These are phyloP conservation scores for Malus sylvestris DNA, from an alignment of 306 rosid genomes.

Conservation along the genomic window DNA sequence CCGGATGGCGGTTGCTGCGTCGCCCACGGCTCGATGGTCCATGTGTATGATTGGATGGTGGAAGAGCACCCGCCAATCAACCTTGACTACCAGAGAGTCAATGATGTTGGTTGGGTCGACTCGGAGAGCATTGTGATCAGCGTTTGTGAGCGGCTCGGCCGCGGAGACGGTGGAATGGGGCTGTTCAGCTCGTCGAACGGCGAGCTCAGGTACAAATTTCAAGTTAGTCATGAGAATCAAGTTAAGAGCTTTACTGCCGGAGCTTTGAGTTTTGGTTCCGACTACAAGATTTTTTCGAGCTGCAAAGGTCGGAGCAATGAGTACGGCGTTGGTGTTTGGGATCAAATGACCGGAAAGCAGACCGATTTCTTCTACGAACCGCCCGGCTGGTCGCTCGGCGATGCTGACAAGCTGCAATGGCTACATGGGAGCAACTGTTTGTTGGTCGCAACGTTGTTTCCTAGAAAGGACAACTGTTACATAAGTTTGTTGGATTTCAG, in stretches of 20 bases:
- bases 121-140: slow-evolving; percentile 52
- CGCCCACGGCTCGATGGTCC: slow-evolving; percentile 86
- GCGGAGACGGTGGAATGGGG: slow-evolving; percentile 88
- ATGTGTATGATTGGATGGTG: slow-evolving; percentile 90
- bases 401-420: slow-evolving; percentile 93
- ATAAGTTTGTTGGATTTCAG: slow-evolving; percentile 84
- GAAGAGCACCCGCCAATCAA: slow-evolving; percentile 69
- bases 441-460: slow-evolving; percentile 81
- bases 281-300: slow-evolving; percentile 68
- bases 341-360: slow-evolving; percentile 71
- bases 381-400: slow-evolving; percentile 83
- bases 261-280: slow-evolving; percentile 75
- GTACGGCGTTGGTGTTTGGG: slow-evolving; percentile 95
- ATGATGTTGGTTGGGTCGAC: slow-evolving; percentile 86
- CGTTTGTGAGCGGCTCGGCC: slow-evolving; percentile 66
- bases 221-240: slow-evolving; percentile 70
- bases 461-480: slow-evolving; percentile 87
- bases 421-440: slow-evolving; percentile 59
- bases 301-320: slow-evolving; percentile 91
- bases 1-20: slow-evolving; percentile 95
- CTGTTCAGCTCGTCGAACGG: slow-evolving; percentile 60
- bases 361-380: slow-evolving; percentile 89
- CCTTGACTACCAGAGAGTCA: slow-evolving; percentile 73
- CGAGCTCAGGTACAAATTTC: slow-evolving; percentile 70
- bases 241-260: slow-evolving; percentile 88